phyloP scores from a whole-genome alignment of 1,284 basidiomycete genomes.

The Ustilago sp. region DNA sequence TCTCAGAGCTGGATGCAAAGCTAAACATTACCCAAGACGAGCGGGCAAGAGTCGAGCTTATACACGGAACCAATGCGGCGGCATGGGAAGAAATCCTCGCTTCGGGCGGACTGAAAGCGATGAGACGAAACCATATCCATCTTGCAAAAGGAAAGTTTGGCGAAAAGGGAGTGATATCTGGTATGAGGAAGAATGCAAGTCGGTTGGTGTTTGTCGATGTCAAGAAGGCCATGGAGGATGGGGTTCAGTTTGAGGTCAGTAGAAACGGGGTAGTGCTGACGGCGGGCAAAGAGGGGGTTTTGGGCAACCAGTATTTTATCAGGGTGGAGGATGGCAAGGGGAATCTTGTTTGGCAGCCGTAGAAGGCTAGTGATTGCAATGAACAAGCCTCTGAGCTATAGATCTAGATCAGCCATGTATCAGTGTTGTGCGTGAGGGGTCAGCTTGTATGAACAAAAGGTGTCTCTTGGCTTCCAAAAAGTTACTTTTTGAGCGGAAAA shows the following conservation, averaged over 20 bases:
- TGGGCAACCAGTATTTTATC: conserved; percentile 48
- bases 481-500: neutral
- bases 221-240: conserved; percentile 77
- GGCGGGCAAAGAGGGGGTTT: conserved; percentile 72
- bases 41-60: conserved; percentile 22
- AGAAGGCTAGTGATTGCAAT: neutral
- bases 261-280: conserved; percentile 86
- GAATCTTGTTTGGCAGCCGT: conserved; percentile 42
- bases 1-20: conserved; percentile 11
- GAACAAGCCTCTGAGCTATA: neutral
- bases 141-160: conserved; percentile 78
- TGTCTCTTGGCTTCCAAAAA: no score
- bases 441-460: neutral
- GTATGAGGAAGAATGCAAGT: conserved; percentile 80
- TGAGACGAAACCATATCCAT: conserved; percentile 88
- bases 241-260: conserved; percentile 80
- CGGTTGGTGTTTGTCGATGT: conserved; percentile 82
- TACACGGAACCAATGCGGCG: conserved; percentile 71
- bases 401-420: neutral
- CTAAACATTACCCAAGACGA: neutral
- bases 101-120: conserved; percentile 80
- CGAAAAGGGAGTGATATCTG: conserved; percentile 78
- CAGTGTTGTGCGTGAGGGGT: neutral
- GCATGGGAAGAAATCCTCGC: conserved; percentile 66
- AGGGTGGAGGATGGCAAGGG: conserved; percentile 52